These are phyloP conservation scores for Leucoagaricus sp. DNA, from an alignment of 1,284 basidiomycete genomes.

Conservation along the genomic window DNA sequence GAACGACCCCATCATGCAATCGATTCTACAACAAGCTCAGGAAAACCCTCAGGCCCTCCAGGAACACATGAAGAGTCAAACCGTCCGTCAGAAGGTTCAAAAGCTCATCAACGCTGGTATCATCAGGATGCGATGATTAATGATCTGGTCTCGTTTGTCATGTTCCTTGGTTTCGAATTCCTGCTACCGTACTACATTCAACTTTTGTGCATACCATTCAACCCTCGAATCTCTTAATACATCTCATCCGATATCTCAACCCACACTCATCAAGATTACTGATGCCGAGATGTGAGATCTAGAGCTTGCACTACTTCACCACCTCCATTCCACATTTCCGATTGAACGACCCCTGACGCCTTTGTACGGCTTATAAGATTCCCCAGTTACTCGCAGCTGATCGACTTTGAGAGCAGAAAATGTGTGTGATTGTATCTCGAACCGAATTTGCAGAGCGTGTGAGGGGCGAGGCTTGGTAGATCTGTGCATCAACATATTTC, in stretches of 20 bases:
- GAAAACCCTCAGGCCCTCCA: slow-evolving; percentile 86
- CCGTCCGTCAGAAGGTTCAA: slow-evolving; percentile 82
- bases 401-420: slow-evolving; percentile 85
- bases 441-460: slow-evolving; percentile 72
- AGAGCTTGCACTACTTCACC: slow-evolving; percentile 39
- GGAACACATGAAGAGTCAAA: slow-evolving; percentile 97
- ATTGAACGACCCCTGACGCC: slow-evolving; percentile 66
- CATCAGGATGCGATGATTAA: slow-evolving; percentile 70
- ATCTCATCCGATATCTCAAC: neutral
- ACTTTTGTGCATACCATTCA: slow-evolving; percentile 14
- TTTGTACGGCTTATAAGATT: slow-evolving; percentile 86
- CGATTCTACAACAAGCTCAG: slow-evolving; percentile 95
- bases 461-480: slow-evolving; percentile 50
- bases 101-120: slow-evolving; percentile 95
- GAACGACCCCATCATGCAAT: slow-evolving; percentile 88
- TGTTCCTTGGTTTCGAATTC: neutral
- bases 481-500: slow-evolving; percentile 21
- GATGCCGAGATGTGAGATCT: neutral
- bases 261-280: neutral
- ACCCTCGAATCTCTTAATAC: neutral
- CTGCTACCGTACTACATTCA: slow-evolving; percentile 7
- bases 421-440: slow-evolving; percentile 72
- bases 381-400: slow-evolving; percentile 80
- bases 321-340: slow-evolving; percentile 76
- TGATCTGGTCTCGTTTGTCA: slow-evolving; percentile 7